These are phyloP conservation scores for Cymbopogon flexuosus DNA, from an alignment of 202 grass and related monocot species.

Conservation along the genomic window DNA sequence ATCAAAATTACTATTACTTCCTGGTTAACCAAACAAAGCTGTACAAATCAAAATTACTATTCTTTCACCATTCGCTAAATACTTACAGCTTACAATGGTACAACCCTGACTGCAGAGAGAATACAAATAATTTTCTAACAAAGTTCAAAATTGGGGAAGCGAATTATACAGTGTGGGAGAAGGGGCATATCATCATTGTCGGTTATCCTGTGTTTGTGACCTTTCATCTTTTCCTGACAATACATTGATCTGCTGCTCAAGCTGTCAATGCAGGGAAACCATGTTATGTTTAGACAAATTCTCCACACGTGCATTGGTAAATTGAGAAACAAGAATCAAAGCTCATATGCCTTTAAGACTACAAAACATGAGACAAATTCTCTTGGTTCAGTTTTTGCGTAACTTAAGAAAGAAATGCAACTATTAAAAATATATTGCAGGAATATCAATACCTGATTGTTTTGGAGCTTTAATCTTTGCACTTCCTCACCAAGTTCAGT, in stretches of 20 bases:
- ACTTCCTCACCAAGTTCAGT: slow-evolving; percentile 66
- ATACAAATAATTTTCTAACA: slow-evolving; percentile 40
- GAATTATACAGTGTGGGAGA: slow-evolving; percentile 48
- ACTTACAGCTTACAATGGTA: slow-evolving; percentile 49
- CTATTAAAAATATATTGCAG: background rate
- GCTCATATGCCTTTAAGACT: background rate
- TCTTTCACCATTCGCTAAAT: slow-evolving; percentile 35
- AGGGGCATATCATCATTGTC: slow-evolving; percentile 34
- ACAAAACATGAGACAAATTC: background rate
- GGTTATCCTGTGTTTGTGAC: slow-evolving; percentile 14
- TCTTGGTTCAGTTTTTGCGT: background rate
- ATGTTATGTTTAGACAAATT: background rate
- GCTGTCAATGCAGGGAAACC: slow-evolving; percentile 38
- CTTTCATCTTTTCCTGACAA: slow-evolving; percentile 53
- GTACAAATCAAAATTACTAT: slow-evolving; percentile 47
- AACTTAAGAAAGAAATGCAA: slow-evolving; percentile 8
- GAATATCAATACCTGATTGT: slow-evolving; percentile 50
- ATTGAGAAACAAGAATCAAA: background rate
- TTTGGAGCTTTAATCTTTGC: slow-evolving; percentile 58
- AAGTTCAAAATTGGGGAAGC: slow-evolving; percentile 53
- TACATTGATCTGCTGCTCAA: slow-evolving; percentile 61
- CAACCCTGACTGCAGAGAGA: slow-evolving; percentile 12
- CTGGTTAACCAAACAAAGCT: slow-evolving; percentile 8
- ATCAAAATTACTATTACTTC: slow-evolving; percentile 36
- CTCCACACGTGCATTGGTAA: background rate